Evolutionary conservation across 495 filamentous ascomycete species (phyloP).

Genomic region (Bacidia rubella): DNA sequence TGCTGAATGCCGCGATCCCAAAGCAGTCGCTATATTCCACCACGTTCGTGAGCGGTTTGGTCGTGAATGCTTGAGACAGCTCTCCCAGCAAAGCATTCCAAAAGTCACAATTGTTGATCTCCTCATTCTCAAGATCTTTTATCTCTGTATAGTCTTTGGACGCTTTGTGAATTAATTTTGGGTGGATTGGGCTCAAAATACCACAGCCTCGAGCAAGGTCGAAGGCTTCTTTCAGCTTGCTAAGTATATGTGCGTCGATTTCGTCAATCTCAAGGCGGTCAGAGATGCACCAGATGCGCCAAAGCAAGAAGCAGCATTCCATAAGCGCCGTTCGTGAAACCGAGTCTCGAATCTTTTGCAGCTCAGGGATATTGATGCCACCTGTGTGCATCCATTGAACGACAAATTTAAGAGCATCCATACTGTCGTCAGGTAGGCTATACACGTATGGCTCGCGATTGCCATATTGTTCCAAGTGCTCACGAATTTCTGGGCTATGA

Average conservation of each 20-base stretch:
- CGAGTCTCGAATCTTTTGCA: not conserved
- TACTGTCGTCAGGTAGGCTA: not conserved
- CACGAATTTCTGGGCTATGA: not conserved
- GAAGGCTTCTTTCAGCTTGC: not conserved
- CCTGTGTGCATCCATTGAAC: constrained; percentile 1
- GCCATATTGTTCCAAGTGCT: not conserved
- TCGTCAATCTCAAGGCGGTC: not conserved
- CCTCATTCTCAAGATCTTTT: not conserved
- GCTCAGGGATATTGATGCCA: not conserved
- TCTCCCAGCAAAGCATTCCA: not conserved
- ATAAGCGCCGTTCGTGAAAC: not conserved
- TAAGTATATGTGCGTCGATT: not conserved
- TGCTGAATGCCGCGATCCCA: not conserved
- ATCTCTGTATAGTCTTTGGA: not conserved
- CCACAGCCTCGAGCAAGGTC: not conserved
- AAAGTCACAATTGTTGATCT: not conserved
- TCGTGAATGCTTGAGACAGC: not conserved
- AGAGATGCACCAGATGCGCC: not conserved
- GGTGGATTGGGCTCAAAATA: not conserved
- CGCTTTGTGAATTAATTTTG: not conserved
- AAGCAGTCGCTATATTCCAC: not conserved
- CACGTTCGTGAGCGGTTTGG: not conserved
- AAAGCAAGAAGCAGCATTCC: not conserved
- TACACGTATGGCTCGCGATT: not conserved
- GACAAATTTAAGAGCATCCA: not conserved